Evolutionary conservation across 2,329 filamentous ascomycete genomes (phyloP).

Genomic region (Sporothrix brunneoviolacea): DNA sequence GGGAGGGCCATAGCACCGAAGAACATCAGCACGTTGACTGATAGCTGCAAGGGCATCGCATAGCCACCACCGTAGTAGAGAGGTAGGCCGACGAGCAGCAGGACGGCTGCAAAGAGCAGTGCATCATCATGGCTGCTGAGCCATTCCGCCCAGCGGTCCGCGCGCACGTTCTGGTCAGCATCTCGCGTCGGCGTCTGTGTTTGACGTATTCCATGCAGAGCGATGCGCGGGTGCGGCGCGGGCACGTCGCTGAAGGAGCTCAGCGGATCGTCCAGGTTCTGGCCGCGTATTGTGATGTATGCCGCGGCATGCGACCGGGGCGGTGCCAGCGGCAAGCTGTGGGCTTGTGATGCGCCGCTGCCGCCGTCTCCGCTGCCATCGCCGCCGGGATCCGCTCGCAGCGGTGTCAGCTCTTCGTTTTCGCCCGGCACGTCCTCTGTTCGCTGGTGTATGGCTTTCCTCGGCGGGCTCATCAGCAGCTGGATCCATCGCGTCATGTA

Average conservation of each 20-base stretch:
- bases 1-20: slow-evolving; percentile 44
- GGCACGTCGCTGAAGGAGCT: slow-evolving; percentile 19
- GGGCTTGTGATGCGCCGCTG: too few relatives aligned
- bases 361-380: slow-evolving; percentile 3
- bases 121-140: slow-evolving; percentile 41
- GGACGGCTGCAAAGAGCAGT: slow-evolving; percentile 36
- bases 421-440: slow-evolving; percentile 41
- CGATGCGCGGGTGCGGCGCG: slow-evolving; percentile 17
- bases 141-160: slow-evolving; percentile 43
- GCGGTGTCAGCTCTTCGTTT: slow-evolving; percentile 12
- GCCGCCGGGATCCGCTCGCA: slow-evolving; percentile 15
- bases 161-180: slow-evolving; percentile 38
- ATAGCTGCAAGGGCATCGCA: slow-evolving; percentile 41
- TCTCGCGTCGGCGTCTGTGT: slow-evolving; percentile 15
- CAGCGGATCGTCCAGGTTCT: slow-evolving; percentile 18
- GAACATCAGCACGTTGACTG: slow-evolving; percentile 46
- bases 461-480: slow-evolving; percentile 43
- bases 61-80: slow-evolving; percentile 48
- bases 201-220: neutral
- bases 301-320: slow-evolving; percentile 16
- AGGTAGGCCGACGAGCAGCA: slow-evolving; percentile 47
- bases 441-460: slow-evolving; percentile 43
- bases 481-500: slow-evolving; percentile 50
- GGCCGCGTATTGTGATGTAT: slow-evolving; percentile 20
- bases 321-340: slow-evolving; percentile 11